Conservation (phyloP, 2,329 filamentous ascomycete genomes). For the Aspergillus sp. region DNA sequence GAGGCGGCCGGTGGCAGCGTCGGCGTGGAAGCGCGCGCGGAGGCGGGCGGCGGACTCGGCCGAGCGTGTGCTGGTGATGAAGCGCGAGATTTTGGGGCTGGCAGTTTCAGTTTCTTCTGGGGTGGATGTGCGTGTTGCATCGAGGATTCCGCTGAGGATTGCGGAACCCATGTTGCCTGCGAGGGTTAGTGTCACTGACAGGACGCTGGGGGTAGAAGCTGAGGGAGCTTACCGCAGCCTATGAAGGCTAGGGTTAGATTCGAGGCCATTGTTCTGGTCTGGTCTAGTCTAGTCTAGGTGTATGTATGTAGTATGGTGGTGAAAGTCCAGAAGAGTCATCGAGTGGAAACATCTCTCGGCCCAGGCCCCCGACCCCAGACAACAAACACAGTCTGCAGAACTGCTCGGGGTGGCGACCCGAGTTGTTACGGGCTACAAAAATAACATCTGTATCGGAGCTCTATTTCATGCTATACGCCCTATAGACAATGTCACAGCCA, state of each 20-base stretch:
- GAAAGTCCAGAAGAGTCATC: no score
- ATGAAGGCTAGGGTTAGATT: constrained; percentile 1
- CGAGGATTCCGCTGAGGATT: constrained; percentile 25
- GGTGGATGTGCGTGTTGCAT: constrained; percentile 10
- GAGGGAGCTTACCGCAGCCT: constrained; percentile 1
- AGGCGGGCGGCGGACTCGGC: neutral
- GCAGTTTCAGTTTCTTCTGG: constrained; percentile 1
- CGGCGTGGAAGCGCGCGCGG: neutral
- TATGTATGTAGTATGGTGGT: no score
- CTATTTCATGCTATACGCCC: no score
- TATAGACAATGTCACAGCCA: no score
- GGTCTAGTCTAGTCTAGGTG: no score
- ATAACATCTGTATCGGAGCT: no score
- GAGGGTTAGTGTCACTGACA: neutral
- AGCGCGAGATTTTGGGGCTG: constrained; percentile 12
- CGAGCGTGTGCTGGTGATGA: constrained; percentile 30
- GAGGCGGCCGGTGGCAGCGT: constrained; percentile 3
- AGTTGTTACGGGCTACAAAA: no score
- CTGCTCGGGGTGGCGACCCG: no score
- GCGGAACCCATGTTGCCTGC: constrained; percentile 32
- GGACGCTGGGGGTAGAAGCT: neutral
- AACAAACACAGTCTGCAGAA: no score
- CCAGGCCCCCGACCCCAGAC: no score
- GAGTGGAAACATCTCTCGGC: no score
- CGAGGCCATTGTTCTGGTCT: constrained; percentile 6